Evolutionary conservation across 1,139 yeast species (phyloP).

Genomic region (Protomyces pachydermus): DNA sequence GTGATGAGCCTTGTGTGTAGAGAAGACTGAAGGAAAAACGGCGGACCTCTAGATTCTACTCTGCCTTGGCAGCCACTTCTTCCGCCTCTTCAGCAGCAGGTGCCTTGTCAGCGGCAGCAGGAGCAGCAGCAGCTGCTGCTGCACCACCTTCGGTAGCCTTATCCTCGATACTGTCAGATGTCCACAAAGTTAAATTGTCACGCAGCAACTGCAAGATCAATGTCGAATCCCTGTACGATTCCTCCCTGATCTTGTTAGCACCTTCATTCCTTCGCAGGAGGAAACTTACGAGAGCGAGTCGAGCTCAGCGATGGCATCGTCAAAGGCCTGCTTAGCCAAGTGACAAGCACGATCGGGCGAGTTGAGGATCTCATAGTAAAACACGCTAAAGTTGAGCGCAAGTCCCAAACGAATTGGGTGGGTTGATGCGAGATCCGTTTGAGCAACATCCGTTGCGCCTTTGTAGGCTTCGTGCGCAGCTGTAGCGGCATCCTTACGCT

Average conservation of each 20-base stretch:
- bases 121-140: not conserved
- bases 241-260: conserved; percentile 56
- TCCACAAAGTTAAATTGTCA: conserved; percentile 98
- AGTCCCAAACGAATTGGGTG: conserved; percentile 98
- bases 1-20: too few relatives aligned
- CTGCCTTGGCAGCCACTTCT: not conserved
- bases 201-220: conserved; percentile 97
- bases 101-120: not conserved
- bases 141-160: conserved; percentile 1
- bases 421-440: conserved; percentile 95
- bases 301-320: conserved; percentile 97
- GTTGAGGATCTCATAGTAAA: conserved; percentile 95
- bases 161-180: conserved; percentile 54
- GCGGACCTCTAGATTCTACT: not conserved
- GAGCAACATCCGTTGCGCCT: conserved; percentile 95
- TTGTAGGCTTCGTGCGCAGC: conserved; percentile 93
- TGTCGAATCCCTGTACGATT: conserved; percentile 96
- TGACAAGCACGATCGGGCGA: conserved; percentile 99
- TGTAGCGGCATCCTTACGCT: conserved; percentile 91
- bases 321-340: conserved; percentile 98
- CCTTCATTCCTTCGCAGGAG: too few relatives aligned
- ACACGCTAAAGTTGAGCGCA: conserved; percentile 95
- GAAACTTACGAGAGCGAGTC: conserved; percentile 59
- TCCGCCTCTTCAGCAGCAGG: not conserved
- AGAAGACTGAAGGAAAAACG: too few relatives aligned